Conservation (phyloP, 2,329 filamentous ascomycete genomes). For the Volutella citrinella region DNA sequence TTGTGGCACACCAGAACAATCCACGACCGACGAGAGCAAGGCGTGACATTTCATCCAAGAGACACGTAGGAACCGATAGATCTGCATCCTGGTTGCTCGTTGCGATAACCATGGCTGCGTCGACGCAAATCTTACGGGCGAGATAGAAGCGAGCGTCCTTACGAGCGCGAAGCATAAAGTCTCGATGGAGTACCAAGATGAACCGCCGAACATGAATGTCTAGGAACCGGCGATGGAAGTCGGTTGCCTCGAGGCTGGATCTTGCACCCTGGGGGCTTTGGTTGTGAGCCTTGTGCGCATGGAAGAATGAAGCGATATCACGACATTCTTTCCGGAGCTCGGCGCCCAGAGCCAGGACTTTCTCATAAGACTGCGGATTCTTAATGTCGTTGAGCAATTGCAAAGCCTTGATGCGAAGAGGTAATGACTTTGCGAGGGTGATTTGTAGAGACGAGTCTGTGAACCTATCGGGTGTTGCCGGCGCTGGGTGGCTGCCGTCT, state of each 20-base stretch:
- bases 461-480: constrained; percentile 8
- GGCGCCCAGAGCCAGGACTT: constrained; percentile 15
- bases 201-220: constrained; percentile 24
- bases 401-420: constrained; percentile 18
- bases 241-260: constrained; percentile 11
- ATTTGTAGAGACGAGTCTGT: constrained; percentile 23
- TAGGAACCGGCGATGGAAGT: constrained; percentile 22
- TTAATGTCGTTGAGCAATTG: constrained; percentile 21
- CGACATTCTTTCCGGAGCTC: constrained; percentile 20
- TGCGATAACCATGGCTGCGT: constrained; percentile 21
- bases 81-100: constrained; percentile 15
- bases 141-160: constrained; percentile 22
- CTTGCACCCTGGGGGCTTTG: background rate
- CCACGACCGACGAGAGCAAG: constrained; percentile 24
- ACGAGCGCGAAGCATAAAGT: constrained; percentile 24
- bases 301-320: constrained; percentile 21
- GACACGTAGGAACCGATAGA: constrained; percentile 10
- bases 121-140: constrained; percentile 23
- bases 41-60: constrained; percentile 20
- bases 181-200: constrained; percentile 25
- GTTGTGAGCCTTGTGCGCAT: constrained; percentile 2
- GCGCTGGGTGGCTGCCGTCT: constrained; percentile 1
- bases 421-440: constrained; percentile 17
- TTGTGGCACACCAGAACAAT: constrained; percentile 24
- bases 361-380: constrained; percentile 18